Percentiles rank a stretch among this genome's conserved stretches.
Conservation (phyloP, 768 basidiomycete genomes). For the Agrocybe chaxingu region DNA sequence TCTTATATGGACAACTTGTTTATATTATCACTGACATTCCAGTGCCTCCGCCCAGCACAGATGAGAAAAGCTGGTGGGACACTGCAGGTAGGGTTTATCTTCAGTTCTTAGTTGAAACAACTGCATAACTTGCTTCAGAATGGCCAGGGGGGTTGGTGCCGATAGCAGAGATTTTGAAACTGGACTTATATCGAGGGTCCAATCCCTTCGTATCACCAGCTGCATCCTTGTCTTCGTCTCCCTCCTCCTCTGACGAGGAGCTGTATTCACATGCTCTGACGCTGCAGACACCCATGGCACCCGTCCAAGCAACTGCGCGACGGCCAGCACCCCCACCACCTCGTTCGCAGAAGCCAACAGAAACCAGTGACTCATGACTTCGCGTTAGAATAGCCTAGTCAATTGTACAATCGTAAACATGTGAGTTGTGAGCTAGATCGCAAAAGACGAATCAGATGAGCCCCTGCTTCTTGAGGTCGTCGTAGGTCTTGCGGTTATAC, state of each 20-base stretch:
- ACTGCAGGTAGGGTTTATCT: constrained; percentile 46
- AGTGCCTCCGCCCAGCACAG: constrained; percentile 88
- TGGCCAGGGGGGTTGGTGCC: constrained; percentile 56
- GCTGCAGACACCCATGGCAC: constrained; percentile 69
- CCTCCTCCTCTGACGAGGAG: constrained; percentile 84
- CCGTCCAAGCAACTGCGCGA: constrained; percentile 39
- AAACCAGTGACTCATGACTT: constrained; percentile 1
- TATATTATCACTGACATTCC: constrained; percentile 7
- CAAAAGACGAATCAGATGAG: constrained; percentile 52
- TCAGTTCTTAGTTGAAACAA: neutral
- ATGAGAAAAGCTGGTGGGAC: constrained; percentile 79
- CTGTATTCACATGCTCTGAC: constrained; percentile 71
- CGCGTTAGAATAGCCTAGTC: neutral
- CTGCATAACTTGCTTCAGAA: constrained; percentile 30
- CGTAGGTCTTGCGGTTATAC: constrained; percentile 97
- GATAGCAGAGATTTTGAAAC: constrained; percentile 33
- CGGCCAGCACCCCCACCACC: constrained; percentile 40
- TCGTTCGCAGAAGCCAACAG: constrained; percentile 19
- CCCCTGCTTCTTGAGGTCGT: constrained; percentile 95
- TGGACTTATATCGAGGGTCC: constrained; percentile 27
- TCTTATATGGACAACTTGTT: neutral
- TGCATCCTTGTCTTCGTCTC: constrained; percentile 70
- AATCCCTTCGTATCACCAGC: constrained; percentile 78
- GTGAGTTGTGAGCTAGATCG: neutral
- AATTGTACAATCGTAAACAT: constrained; percentile 7